These are phyloP conservation scores for Penicillium palitans DNA, from an alignment of 2,329 filamentous ascomycete species.

Conservation along the genomic window DNA sequence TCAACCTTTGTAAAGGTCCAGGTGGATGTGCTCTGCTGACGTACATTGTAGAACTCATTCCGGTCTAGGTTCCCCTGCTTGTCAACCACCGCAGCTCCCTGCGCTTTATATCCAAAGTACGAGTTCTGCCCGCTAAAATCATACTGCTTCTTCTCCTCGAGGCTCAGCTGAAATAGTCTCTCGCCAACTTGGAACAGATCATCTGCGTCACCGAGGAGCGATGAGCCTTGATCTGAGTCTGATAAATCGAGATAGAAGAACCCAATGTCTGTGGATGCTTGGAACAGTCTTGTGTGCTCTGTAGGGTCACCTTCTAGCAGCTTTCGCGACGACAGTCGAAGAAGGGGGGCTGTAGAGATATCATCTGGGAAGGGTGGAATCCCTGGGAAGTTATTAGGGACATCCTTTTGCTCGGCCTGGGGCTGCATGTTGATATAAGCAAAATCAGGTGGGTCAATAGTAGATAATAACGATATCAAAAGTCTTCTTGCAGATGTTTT, in stretches of 20 bases:
- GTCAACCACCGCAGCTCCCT: slow-evolving; percentile 51
- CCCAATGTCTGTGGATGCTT: slow-evolving; percentile 51
- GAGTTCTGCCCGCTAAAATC: slow-evolving; percentile 53
- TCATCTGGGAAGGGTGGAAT: slow-evolving; percentile 46
- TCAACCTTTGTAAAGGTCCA: background rate
- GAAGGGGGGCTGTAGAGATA: slow-evolving; percentile 47
- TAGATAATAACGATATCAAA: background rate
- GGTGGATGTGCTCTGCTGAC: slow-evolving; percentile 5
- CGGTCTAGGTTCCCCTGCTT: slow-evolving; percentile 50
- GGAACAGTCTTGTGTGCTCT: slow-evolving; percentile 40
- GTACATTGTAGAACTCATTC: slow-evolving; percentile 58
- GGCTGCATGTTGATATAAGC: slow-evolving; percentile 4
- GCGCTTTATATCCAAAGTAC: slow-evolving; percentile 57
- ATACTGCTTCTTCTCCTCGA: slow-evolving; percentile 56
- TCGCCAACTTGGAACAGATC: slow-evolving; percentile 50
- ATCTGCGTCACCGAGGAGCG: slow-evolving; percentile 47
- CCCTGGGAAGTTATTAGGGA: slow-evolving; percentile 25
- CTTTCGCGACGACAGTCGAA: slow-evolving; percentile 43
- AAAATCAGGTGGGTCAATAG: background rate
- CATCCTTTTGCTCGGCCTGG: background rate
- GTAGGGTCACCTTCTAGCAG: slow-evolving; percentile 37
- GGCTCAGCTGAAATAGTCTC: slow-evolving; percentile 49
- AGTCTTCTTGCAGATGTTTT: background rate
- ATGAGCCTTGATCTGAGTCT: slow-evolving; percentile 37
- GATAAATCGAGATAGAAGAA: slow-evolving; percentile 60